These are phyloP conservation scores for Xerocomellus chrysenteron DNA, from an alignment of 768 basidiomycete genomes.

Conservation along the genomic window DNA sequence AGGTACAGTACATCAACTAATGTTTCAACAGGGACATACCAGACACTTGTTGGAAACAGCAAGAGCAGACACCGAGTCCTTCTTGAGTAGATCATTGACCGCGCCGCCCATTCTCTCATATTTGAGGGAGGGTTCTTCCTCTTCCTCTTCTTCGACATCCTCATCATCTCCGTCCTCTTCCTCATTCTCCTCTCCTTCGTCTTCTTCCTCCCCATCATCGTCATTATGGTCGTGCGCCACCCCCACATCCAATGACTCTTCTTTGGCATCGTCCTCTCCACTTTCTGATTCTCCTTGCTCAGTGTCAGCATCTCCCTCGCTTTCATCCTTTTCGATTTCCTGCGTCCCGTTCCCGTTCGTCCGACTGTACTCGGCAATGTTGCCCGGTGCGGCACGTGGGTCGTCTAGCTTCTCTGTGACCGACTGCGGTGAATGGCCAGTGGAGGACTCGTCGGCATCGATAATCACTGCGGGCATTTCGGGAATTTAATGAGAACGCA, in stretches of 20 bases:
- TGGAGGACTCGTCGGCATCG: background rate
- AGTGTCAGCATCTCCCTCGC: constrained; percentile 2
- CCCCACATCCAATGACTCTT: background rate
- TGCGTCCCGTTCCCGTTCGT: constrained; percentile 22
- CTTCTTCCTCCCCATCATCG: constrained; percentile 19
- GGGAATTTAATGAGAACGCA: background rate
- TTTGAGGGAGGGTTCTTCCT: constrained; percentile 90
- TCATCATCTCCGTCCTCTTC: constrained; percentile 50
- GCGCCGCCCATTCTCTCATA: constrained; percentile 80
- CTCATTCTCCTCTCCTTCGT: constrained; percentile 22
- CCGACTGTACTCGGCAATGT: constrained; percentile 1
- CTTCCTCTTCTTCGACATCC: constrained; percentile 80
- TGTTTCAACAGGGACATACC: constrained; percentile 40
- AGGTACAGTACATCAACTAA: background rate
- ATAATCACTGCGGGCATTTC: constrained; percentile 10
- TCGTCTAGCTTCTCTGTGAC: constrained; percentile 1
- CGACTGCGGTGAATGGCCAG: background rate
- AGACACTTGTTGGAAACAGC: constrained; percentile 71
- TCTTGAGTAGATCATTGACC: constrained; percentile 75
- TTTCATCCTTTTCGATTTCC: background rate
- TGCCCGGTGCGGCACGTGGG: background rate
- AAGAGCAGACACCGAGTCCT: constrained; percentile 86
- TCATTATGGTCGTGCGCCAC: background rate
- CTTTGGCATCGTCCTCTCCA: background rate
- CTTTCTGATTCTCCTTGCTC: constrained; percentile 7